Percentiles rank a stretch among this genome's conserved stretches.
Conservation (phyloP, 768 basidiomycete species). For the Podaxis pistillaris region DNA sequence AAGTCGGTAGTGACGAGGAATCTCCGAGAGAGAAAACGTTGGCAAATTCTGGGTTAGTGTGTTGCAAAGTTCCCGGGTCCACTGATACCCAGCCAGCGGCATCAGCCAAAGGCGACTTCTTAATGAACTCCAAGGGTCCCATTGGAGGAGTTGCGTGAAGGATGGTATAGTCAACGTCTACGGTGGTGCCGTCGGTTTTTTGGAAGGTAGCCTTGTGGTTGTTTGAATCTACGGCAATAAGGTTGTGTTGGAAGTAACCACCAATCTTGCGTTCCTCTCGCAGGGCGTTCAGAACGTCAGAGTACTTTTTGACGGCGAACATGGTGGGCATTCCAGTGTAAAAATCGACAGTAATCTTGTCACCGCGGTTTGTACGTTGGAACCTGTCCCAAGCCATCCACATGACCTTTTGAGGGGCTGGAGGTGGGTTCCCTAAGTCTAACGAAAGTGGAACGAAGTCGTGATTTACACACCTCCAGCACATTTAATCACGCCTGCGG, state of each 20-base stretch:
- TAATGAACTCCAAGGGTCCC: slow-evolving; percentile 84
- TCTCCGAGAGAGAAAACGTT: slow-evolving; percentile 95
- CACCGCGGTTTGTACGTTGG: slow-evolving; percentile 54
- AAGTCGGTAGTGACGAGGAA: slow-evolving; percentile 87
- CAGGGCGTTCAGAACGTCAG: slow-evolving; percentile 77
- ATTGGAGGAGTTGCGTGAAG: slow-evolving; percentile 91
- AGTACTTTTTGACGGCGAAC: slow-evolving; percentile 97
- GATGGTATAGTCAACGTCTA: slow-evolving; percentile 75
- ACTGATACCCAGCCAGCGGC: slow-evolving; percentile 89
- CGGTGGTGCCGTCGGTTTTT: slow-evolving; percentile 63
- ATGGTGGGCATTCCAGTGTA: slow-evolving; percentile 92
- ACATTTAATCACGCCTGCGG: slow-evolving; percentile 90
- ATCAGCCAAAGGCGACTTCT: slow-evolving; percentile 75
- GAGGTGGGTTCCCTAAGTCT: slow-evolving; percentile 5
- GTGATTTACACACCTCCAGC: slow-evolving; percentile 61
- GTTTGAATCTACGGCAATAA: slow-evolving; percentile 68
- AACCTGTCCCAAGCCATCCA: slow-evolving; percentile 95
- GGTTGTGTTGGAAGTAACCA: slow-evolving; percentile 81
- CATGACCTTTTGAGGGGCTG: slow-evolving; percentile 91
- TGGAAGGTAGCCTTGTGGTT: slow-evolving; percentile 85
- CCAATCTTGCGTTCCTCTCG: slow-evolving; percentile 77
- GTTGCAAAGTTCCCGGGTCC: slow-evolving; percentile 75
- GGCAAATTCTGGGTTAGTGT: slow-evolving; percentile 71
- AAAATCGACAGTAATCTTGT: slow-evolving; percentile 68
- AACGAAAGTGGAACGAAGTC: neutral